Conservation (phyloP, 2,329 filamentous ascomycete genomes). For the Hypoxylon sp. region DNA sequence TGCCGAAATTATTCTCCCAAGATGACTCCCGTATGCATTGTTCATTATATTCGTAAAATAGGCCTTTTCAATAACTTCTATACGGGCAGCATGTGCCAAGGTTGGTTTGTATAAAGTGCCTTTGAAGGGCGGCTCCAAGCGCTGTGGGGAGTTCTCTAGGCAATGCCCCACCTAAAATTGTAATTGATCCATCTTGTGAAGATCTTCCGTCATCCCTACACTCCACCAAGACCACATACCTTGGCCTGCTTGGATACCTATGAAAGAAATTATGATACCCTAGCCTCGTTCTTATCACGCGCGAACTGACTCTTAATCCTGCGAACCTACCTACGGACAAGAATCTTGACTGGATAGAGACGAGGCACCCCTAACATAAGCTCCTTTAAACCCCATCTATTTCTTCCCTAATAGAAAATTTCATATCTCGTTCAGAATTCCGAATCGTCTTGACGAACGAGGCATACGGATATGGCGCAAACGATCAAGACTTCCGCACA, state of each 20-base stretch:
- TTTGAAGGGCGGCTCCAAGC: slow-evolving; percentile 7
- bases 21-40: background rate
- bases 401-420: background rate
- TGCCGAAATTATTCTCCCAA: background rate
- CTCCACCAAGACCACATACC: slow-evolving; percentile 22
- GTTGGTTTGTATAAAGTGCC: background rate
- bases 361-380: background rate
- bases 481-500: slow-evolving; percentile 49
- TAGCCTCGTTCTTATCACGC: background rate
- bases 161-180: slow-evolving; percentile 38
- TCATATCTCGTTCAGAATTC: background rate
- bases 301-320: background rate
- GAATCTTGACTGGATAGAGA: background rate
- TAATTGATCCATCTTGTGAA: slow-evolving; percentile 7
- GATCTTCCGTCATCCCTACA: slow-evolving; percentile 41
- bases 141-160: slow-evolving; percentile 7
- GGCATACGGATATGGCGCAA: slow-evolving; percentile 44
- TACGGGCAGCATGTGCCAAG: background rate
- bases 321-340: background rate
- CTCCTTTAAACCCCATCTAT: slow-evolving; percentile 52
- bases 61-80: background rate
- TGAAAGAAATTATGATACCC: slow-evolving; percentile 3
- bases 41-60: too few relatives aligned
- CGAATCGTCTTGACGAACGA: slow-evolving; percentile 33
- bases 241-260: too few relatives aligned